Conservation (phyloP, 148 eudicot species). For the Heliamphora exappendiculata region DNA sequence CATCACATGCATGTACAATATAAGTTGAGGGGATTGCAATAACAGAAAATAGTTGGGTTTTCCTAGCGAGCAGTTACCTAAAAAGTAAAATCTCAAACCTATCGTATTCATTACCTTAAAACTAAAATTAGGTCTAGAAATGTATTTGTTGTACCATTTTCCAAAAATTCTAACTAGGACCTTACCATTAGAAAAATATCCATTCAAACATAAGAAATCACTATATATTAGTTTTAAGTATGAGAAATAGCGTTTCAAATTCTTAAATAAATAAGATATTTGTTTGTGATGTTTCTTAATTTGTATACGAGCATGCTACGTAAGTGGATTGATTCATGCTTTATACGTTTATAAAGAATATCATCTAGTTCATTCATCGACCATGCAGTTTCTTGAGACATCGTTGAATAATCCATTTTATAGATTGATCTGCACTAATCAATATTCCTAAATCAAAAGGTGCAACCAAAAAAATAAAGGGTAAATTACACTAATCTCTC, state of each 20-base stretch:
- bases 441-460: no score
- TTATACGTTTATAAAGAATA: no score
- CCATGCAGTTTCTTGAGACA: background rate
- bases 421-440: background rate
- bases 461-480: no score
- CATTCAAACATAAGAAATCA: background rate
- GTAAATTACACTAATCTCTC: no score
- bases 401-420: background rate
- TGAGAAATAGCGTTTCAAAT: background rate
- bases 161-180: background rate
- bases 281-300: no score
- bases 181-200: background rate
- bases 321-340: background rate
- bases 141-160: background rate
- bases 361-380: background rate
- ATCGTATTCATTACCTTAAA: background rate
- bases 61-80: background rate
- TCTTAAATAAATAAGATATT: background rate
- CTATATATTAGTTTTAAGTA: background rate
- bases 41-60: background rate
- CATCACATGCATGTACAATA: background rate
- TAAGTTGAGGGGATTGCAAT: background rate
- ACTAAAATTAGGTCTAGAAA: background rate
- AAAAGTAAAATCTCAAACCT: background rate
- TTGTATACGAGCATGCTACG: background rate